phyloP scores from a whole-genome alignment of 176 grass and related monocot genomes.

The Oryza coarctata region DNA sequence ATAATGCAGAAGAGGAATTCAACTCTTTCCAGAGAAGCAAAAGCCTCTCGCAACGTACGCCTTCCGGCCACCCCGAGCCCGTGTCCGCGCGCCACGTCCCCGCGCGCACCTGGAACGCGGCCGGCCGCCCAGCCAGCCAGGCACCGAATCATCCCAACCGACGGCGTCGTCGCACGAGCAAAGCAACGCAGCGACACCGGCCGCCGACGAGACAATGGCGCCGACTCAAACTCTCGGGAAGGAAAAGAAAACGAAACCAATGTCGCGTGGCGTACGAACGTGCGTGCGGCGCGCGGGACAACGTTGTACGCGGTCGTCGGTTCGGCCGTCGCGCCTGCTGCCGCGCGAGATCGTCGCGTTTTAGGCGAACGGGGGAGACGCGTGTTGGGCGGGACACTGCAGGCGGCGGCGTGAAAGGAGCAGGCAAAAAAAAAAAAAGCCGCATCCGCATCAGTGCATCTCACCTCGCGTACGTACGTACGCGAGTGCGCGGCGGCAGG shows the following conservation, averaged over 20 bases:
- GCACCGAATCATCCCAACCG: neutral
- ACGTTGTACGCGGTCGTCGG: constrained; percentile 1
- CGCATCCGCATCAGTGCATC: too few relatives aligned
- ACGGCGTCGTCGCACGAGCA: neutral
- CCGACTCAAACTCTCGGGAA: neutral
- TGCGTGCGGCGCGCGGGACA: too few relatives aligned
- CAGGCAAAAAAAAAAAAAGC: neutral
- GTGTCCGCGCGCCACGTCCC: constrained; percentile 16
- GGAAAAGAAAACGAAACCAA: too few relatives aligned
- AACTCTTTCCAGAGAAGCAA: neutral
- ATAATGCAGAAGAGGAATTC: neutral
- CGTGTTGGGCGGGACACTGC: neutral
- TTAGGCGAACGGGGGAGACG: constrained; percentile 14
- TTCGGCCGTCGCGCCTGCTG: constrained; percentile 26
- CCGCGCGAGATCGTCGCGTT: neutral
- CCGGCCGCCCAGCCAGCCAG: too few relatives aligned
- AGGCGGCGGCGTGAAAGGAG: neutral
- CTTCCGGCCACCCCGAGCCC: too few relatives aligned
- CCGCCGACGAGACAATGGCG: neutral
- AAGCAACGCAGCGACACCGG: constrained; percentile 4
- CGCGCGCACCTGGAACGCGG: neutral
- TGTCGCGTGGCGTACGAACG: neutral
- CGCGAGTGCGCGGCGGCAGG: too few relatives aligned
- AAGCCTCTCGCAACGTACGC: too few relatives aligned
- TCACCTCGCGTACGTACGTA: too few relatives aligned